Conservation (phyloP, 1,284 basidiomycete species). For the Puccinia coronata region DNA sequence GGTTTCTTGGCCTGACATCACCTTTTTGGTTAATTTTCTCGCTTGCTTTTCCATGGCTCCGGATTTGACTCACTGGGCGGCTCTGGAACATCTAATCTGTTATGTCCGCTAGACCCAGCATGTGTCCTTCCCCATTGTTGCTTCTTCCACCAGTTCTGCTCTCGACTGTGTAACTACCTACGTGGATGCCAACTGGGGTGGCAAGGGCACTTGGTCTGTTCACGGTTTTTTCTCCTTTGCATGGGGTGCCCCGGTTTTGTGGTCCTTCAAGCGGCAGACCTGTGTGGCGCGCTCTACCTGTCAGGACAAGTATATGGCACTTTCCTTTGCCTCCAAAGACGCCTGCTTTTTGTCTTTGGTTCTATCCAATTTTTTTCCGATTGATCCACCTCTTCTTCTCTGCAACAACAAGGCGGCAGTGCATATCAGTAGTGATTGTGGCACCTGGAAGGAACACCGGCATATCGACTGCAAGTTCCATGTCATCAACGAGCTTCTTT, state of each 20-base stretch:
- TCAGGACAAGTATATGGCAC: slow-evolving; percentile 20
- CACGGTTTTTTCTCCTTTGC: background rate
- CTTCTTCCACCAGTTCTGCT: too few species aligned
- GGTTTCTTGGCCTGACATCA: too few species aligned
- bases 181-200: slow-evolving; percentile 24
- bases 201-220: background rate
- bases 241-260: background rate
- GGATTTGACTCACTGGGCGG: too few species aligned
- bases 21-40: too few species aligned
- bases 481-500: slow-evolving; percentile 4
- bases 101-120: too few species aligned
- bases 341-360: background rate
- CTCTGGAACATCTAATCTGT: too few species aligned
- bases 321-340: background rate
- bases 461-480: too few species aligned
- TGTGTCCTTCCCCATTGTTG: too few species aligned
- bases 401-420: slow-evolving; percentile 9
- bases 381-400: background rate
- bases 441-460: background rate
- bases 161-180: background rate
- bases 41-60: too few species aligned
- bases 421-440: background rate
- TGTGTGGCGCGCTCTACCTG: slow-evolving; percentile 17
- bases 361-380: background rate
- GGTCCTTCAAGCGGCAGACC: slow-evolving; percentile 1